Evolutionary conservation across 257 asterid genomes (phyloP).

Genomic region (Mitragyna speciosa): DNA sequence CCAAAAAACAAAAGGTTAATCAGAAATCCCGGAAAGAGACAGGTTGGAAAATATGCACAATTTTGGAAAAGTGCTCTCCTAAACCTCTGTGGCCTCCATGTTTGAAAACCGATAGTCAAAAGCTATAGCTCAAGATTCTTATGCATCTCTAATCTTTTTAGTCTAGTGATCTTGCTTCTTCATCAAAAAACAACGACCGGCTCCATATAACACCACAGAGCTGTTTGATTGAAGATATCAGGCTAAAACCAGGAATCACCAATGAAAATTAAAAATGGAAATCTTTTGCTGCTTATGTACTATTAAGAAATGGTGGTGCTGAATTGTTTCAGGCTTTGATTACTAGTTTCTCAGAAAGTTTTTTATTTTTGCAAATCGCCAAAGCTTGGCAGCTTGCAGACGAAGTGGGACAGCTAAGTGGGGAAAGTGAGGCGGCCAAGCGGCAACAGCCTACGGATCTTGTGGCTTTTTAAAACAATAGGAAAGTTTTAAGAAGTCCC

Average conservation of each 20-base stretch:
- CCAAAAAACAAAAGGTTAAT: not conserved
- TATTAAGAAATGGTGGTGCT: not conserved
- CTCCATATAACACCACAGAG: not conserved
- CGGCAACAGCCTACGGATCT: too few species aligned
- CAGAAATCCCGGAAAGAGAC: not conserved
- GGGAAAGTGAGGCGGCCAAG: not conserved
- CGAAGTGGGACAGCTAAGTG: not conserved
- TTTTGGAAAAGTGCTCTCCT: not conserved
- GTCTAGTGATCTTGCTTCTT: not conserved
- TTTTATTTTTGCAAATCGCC: not conserved
- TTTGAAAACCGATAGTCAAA: conserved; percentile 1
- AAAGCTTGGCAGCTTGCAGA: not conserved
- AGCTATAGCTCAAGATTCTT: not conserved
- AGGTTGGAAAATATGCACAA: not conserved
- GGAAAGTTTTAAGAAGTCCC: too few species aligned
- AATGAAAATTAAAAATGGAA: not conserved
- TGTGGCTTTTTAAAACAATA: not conserved
- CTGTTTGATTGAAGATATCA: not conserved
- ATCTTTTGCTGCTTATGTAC: conserved; percentile 4
- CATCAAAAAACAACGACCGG: not conserved
- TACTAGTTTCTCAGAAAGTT: not conserved
- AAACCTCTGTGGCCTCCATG: conserved; percentile 41
- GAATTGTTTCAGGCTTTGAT: not conserved
- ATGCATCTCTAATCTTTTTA: not conserved
- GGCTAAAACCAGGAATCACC: not conserved